Percentiles rank a stretch among this genome's conserved stretches.
Conservation (phyloP, 345 rosid species). For the Turnera subulata region DNA sequence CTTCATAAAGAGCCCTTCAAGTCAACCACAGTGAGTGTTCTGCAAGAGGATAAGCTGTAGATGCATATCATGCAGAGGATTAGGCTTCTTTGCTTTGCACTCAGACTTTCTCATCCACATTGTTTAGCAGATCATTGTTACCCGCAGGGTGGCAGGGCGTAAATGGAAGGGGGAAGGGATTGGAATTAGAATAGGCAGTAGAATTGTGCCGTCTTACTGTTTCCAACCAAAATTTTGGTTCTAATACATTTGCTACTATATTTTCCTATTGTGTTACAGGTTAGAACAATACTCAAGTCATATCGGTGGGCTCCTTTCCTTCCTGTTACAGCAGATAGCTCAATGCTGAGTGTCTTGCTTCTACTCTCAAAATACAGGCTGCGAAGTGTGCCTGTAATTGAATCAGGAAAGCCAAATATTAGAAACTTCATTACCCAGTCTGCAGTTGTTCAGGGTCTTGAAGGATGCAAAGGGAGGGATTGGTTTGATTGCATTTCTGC, state of each 20-base stretch:
- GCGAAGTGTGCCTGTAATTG: conserved; percentile 76
- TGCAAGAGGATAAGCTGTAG: too few species aligned
- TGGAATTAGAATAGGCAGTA: background rate
- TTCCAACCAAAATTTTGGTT: too few species aligned
- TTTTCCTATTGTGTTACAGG: conserved; percentile 36
- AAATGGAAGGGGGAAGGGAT: too few species aligned
- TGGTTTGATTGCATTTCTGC: conserved; percentile 80
- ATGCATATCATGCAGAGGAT: too few species aligned
- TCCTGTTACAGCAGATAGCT: conserved; percentile 65
- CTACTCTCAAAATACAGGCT: conserved; percentile 75
- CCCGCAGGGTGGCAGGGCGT: too few species aligned
- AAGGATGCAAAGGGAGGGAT: conserved; percentile 81
- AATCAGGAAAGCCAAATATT: conserved; percentile 58
- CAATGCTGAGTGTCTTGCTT: conserved; percentile 76
- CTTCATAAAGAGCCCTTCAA: conserved; percentile 87
- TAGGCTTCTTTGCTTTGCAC: too few species aligned
- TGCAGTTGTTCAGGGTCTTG: conserved; percentile 73
- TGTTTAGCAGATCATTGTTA: too few species aligned
- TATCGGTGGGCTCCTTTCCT: conserved; percentile 81
- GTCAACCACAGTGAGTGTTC: conserved; percentile 55
- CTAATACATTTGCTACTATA: background rate
- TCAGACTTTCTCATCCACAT: too few species aligned
- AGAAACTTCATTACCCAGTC: conserved; percentile 85
- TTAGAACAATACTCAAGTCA: conserved; percentile 61
- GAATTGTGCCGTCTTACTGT: too few species aligned